Evolutionary conservation across 805 yeast species (phyloP).

Genomic region (Candida ipomoeae): DNA sequence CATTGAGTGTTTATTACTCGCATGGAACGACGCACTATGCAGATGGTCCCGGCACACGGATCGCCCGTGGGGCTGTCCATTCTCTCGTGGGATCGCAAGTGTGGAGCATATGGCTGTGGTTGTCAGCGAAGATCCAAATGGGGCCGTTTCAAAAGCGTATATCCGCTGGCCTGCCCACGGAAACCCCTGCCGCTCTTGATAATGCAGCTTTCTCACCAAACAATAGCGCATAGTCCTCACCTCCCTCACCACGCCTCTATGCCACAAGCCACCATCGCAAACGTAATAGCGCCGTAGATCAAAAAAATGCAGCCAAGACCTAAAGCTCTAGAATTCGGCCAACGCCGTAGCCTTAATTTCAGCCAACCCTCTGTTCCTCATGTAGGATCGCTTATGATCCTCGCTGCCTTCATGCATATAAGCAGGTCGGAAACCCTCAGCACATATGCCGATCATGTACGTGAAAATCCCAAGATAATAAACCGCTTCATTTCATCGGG

Average conservation of each 20-base stretch:
- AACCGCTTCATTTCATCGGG: neutral
- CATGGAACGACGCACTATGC: conserved; percentile 1
- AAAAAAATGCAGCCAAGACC: no score
- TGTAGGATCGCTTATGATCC: neutral
- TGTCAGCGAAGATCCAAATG: neutral
- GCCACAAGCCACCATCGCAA: neutral
- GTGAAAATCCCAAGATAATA: neutral
- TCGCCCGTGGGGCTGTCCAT: neutral
- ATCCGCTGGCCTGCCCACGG: no score
- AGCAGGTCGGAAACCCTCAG: neutral
- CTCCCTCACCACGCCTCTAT: neutral
- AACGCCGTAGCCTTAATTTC: neutral
- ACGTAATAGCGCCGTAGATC: neutral
- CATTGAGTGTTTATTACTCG: neutral
- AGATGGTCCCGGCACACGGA: neutral
- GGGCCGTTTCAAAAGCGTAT: neutral
- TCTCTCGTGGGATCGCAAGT: neutral
- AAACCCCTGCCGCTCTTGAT: neutral
- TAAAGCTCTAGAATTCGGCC: neutral
- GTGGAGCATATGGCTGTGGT: neutral
- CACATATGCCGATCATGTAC: conserved; percentile 4
- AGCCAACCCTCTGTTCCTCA: neutral
- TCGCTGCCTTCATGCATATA: conserved; percentile 1
- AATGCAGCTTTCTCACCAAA: neutral
- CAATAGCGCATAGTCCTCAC: neutral